phyloP scores from a whole-genome alignment of 2,329 filamentous ascomycete genomes.

The Blumeriella jaapii region DNA sequence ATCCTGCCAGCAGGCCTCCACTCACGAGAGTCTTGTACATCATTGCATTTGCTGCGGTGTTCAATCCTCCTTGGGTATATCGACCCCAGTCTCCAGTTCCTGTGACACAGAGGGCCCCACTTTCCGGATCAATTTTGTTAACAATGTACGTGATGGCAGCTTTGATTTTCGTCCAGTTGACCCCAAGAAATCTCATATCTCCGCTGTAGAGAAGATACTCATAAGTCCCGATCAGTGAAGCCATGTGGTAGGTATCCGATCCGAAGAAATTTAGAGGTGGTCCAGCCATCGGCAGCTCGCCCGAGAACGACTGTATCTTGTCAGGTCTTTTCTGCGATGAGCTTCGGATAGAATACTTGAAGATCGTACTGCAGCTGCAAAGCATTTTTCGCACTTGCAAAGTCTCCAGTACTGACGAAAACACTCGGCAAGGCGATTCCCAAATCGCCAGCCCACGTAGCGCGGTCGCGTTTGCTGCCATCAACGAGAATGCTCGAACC shows the following conservation, averaged over 20 bases:
- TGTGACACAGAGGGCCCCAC: slow-evolving; percentile 21
- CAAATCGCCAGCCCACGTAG: slow-evolving; percentile 53
- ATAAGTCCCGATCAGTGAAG: slow-evolving; percentile 45
- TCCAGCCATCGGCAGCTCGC: slow-evolving; percentile 39
- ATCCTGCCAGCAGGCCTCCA: slow-evolving; percentile 33
- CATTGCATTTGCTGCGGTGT: slow-evolving; percentile 19
- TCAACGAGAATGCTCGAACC: slow-evolving; percentile 29
- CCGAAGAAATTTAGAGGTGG: slow-evolving; percentile 30
- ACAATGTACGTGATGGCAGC: slow-evolving; percentile 35
- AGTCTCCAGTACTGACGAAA: slow-evolving; percentile 42
- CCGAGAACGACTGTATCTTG: slow-evolving; percentile 11
- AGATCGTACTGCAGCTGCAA: slow-evolving; percentile 27
- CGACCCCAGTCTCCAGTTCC: slow-evolving; percentile 19
- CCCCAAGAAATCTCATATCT: slow-evolving; percentile 35
- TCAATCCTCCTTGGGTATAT: slow-evolving; percentile 16
- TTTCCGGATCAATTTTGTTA: slow-evolving; percentile 29
- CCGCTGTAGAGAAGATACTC: slow-evolving; percentile 46
- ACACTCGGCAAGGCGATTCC: slow-evolving; percentile 42
- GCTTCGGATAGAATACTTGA: slow-evolving; percentile 19
- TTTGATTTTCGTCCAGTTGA: slow-evolving; percentile 38
- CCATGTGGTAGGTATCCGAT: slow-evolving; percentile 45
- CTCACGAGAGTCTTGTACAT: slow-evolving; percentile 35
- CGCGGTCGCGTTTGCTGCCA: slow-evolving; percentile 46
- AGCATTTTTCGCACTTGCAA: slow-evolving; percentile 38
- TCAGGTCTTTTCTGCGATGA: slow-evolving; percentile 10